Base-by-base conservation (phyloP, 78 protist genomes). In the Polysphondylium violaceum region DNA sequence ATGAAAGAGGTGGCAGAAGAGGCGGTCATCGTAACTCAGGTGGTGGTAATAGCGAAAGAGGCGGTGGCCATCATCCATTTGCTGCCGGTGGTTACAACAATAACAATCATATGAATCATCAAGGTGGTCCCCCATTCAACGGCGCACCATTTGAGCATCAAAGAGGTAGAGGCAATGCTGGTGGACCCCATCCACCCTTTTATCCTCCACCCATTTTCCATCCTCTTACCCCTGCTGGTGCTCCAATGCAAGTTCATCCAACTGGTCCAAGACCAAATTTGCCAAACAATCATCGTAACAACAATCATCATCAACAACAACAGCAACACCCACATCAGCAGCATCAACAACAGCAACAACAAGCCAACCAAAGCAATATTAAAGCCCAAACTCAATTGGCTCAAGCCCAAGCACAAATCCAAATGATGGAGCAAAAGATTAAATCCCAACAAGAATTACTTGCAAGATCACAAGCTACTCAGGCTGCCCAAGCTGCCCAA, bases 401-500 rank as follows among this genome's bases (percentile, higher is more conserved):
- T 17, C 60, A 55, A n/a, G 17, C 17, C n/a, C 36, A 72, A 72
- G 23, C 9, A 4, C 60, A 44, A 50, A 72, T 72, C 7, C 59
- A 72, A 19, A 23, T 50, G 17, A 51, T 72, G 78, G 64, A 72
- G 21, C 43, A 27, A 44, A 72, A 72, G n/a, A 5, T 72, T 11
- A 44, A 72, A 31, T 11, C 23, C 16, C 78, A 72, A 47, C 78
- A 72, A 51, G 63, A 72, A 17, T 19, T 33, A 50, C 33, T 72
- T 27, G 23, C 27, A 31, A 72, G 63, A 72, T 8, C 11, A 8
- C 23, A 47, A 11, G 53, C 53, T 14, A n/a, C n/a, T n/a, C n/a
- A n/a, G n/a, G 73, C 44, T 2, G 71, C 44, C 6, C 43, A 31
- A 63, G 65, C 21, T 16, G 65, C 14, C 3, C 79, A 53, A 73